Percentiles rank a stretch among this genome's conserved stretches.
phyloP scores from a whole-genome alignment of 208 protist species.

The Trypanosoma cruzi region DNA sequence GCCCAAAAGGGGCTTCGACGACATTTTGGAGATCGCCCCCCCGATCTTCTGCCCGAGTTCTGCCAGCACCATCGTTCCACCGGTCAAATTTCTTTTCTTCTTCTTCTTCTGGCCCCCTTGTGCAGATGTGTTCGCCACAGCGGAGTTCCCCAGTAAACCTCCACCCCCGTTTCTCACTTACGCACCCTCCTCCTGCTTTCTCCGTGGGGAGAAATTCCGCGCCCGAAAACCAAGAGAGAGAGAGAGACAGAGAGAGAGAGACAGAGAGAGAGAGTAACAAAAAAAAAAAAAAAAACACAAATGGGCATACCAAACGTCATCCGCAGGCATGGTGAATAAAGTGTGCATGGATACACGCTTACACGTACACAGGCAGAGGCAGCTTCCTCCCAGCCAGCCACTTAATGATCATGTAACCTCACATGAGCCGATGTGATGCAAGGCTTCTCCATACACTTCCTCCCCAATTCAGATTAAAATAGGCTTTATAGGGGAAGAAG shows the following conservation, averaged over 20 bases:
- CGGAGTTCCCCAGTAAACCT: background rate
- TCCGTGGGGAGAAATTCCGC: background rate
- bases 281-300: slow-evolving; percentile 11
- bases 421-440: no score
- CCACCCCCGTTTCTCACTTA: background rate
- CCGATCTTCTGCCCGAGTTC: slow-evolving; percentile 94
- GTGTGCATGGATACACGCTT: background rate
- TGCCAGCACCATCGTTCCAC: slow-evolving; percentile 87
- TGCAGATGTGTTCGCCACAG: background rate
- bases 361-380: no score
- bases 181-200: background rate
- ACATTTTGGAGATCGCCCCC: slow-evolving; percentile 93
- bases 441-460: background rate
- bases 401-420: background rate
- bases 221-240: background rate
- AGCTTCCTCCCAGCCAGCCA: no score
- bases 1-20: slow-evolving; percentile 91
- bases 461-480: background rate
- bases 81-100: background rate
- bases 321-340: no score
- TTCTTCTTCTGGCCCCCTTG: background rate
- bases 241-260: background rate
- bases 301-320: background rate
- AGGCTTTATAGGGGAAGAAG: background rate
- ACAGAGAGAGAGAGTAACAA: background rate